Evolutionary conservation across 805 yeast genomes (phyloP), one percentile per base, ranked within the genome.

Genomic region (Sungouiella blattae): DNA sequence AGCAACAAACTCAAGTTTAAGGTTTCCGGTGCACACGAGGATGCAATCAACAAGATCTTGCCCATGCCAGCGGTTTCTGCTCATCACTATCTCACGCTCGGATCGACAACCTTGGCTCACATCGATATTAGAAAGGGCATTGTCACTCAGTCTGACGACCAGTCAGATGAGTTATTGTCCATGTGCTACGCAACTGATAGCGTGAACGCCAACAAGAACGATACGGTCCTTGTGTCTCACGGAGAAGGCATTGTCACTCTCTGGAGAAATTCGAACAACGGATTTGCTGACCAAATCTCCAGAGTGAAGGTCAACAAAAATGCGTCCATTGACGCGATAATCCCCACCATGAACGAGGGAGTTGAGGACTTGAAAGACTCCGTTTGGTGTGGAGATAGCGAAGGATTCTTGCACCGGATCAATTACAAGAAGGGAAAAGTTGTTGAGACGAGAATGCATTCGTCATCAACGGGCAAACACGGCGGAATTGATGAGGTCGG

Each of bases 111-210:
- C 0, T 63, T 91, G 28, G 73, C 87, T 1, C 82, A 81, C 39
- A 71, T 89, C 50, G 97, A 91, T 57, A 69, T 83, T 3, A 66
- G 96, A 31, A 85, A 83, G 47, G 85, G 84, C 4, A 70, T 79
- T 2, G 57, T 82, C 1, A 61, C 75, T 3, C 72, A 73, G 26
- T 80, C 89, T 24, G 98, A 89, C 43, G 89, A 87, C 54, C 98
- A 91, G 62, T 96, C 84, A 47, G 98, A 91, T 52, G 98, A 91
- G 54, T 62, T 91, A n/a, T 61, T 91, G 28, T 71, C 88, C 37
- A 82, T 87, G 49, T 66, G 85, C 25, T 78, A 80, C 62, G 73
- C 80, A 1, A 49, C 64, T 1, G 85, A 82, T 43, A 74, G 74
- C 2, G 46, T 57, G 9, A 57, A 52, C 25, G 59, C 49, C 8